Evolutionary conservation across 177 flowering plant genomes (phyloP).

Genomic region (Vitis hybrid): DNA sequence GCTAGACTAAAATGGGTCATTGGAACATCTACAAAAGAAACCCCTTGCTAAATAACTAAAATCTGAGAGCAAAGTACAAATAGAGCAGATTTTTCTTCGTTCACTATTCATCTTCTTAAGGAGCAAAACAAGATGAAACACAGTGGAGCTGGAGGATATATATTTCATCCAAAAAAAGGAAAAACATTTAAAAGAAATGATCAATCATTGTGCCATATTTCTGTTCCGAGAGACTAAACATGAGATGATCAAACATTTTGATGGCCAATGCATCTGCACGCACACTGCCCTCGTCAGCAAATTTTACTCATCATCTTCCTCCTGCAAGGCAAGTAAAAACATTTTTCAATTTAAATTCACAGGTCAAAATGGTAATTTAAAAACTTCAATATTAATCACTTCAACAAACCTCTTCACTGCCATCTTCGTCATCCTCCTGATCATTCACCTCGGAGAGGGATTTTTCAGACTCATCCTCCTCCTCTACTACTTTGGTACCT

Average conservation of each 20-base stretch:
- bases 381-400: not conserved
- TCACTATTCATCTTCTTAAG: conserved; percentile 9
- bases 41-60: not conserved
- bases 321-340: conserved; percentile 14
- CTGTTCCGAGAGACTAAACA: not conserved
- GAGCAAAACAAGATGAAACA: conserved; percentile 2
- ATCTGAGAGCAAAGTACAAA: not conserved
- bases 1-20: not conserved
- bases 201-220: conserved; percentile 10
- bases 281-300: not conserved
- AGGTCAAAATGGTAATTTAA: not conserved
- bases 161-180: conserved; percentile 4
- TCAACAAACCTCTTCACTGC: conserved; percentile 53
- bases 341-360: not conserved
- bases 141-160: not conserved
- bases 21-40: not conserved
- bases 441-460: conserved; percentile 70
- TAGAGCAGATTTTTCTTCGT: not conserved
- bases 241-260: conserved; percentile 7
- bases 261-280: conserved; percentile 15
- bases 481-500: conserved; percentile 33
- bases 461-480: conserved; percentile 65
- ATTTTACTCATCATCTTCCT: conserved; percentile 33
- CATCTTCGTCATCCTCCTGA: conserved; percentile 51
- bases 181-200: conserved; percentile 8